phyloP scores from a whole-genome alignment of 805 yeast genomes.

The Diddensiella santjacobensis region DNA sequence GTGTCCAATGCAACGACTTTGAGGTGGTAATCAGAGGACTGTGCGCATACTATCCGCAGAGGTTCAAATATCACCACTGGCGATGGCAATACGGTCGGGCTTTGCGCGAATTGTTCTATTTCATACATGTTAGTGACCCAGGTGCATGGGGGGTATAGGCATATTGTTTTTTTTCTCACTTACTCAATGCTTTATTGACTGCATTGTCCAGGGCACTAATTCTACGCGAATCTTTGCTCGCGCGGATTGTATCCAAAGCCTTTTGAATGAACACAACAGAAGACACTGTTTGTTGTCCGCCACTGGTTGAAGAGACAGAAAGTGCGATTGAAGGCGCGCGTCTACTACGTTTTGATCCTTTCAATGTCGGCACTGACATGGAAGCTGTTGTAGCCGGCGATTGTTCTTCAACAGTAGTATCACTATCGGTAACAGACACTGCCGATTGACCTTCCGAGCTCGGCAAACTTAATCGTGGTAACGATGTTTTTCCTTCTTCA shows the following conservation, averaged over 20 bases:
- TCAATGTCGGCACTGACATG: neutral
- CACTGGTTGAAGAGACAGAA: slow-evolving; percentile 24
- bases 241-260: slow-evolving; percentile 55
- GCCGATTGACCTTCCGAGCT: neutral
- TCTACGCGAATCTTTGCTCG: slow-evolving; percentile 58
- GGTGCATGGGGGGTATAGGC: slow-evolving; percentile 27
- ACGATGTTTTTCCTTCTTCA: no score
- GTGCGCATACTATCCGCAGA: slow-evolving; percentile 63
- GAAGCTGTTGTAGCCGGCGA: slow-evolving; percentile 5
- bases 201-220: slow-evolving; percentile 38
- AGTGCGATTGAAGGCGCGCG: slow-evolving; percentile 28
- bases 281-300: slow-evolving; percentile 31
- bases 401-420: neutral
- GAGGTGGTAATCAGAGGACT: slow-evolving; percentile 58
- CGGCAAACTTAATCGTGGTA: neutral
- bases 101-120: slow-evolving; percentile 28
- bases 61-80: slow-evolving; percentile 70
- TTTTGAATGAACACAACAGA: slow-evolving; percentile 47
- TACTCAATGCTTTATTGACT: slow-evolving; percentile 33
- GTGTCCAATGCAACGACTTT: slow-evolving; percentile 77
- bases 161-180: slow-evolving; percentile 27
- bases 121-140: neutral
- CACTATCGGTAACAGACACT: slow-evolving; percentile 1
- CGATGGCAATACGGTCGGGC: slow-evolving; percentile 36
- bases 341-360: slow-evolving; percentile 6